These are phyloP conservation scores for Scytalidium lignicola DNA, from an alignment of 2,329 filamentous ascomycete species.

Conservation along the genomic window DNA sequence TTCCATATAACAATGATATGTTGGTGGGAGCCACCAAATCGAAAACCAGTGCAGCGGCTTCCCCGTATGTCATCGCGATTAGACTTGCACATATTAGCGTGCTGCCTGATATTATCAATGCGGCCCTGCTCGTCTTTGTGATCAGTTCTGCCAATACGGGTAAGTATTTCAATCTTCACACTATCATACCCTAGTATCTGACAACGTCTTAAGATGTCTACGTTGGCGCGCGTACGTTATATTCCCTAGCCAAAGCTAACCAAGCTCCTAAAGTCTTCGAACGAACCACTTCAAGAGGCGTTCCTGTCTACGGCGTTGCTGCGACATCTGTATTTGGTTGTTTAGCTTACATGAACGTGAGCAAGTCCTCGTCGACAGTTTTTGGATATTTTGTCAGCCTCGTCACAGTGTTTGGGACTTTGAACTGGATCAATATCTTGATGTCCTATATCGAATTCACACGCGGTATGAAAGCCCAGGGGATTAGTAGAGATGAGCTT, in stretches of 20 bases:
- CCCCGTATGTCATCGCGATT: conserved; percentile 65
- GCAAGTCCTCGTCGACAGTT: conserved; percentile 51
- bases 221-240: conserved; percentile 25
- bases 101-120: conserved; percentile 68
- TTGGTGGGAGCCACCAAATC: no score
- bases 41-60: no score
- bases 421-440: conserved; percentile 60
- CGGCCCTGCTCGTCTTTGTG: conserved; percentile 64
- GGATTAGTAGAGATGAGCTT: conserved; percentile 48
- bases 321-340: conserved; percentile 63
- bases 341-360: conserved; percentile 65
- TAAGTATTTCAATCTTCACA: no score
- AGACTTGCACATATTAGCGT: conserved; percentile 58
- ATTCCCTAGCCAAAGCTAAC: conserved; percentile 52
- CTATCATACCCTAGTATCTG: no score
- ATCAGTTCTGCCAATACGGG: conserved; percentile 29
- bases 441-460: conserved; percentile 58
- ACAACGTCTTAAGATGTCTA: no score
- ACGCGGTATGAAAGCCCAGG: conserved; percentile 46
- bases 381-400: conserved; percentile 70
- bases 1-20: no score
- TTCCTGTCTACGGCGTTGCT: conserved; percentile 56
- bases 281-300: conserved; percentile 56
- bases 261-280: conserved; percentile 58
- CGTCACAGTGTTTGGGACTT: conserved; percentile 59